These are phyloP conservation scores for Penicillium polonicum DNA, from an alignment of 2,329 filamentous ascomycete species.

Conservation along the genomic window DNA sequence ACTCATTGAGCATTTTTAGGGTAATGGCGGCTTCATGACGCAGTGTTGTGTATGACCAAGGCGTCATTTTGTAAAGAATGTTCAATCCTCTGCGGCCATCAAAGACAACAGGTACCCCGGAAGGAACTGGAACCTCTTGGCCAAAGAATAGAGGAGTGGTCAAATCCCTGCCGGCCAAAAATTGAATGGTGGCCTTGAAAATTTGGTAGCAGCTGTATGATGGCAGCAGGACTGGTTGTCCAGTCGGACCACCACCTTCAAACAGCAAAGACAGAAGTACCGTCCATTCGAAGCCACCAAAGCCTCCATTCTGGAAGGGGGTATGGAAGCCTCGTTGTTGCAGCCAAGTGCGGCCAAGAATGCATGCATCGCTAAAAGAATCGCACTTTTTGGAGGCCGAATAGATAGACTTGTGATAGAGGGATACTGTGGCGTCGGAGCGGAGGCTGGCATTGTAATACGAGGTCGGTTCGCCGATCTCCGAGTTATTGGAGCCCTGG, in stretches of 20 bases:
- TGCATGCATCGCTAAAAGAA: conserved; percentile 77
- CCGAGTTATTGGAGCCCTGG: conserved; percentile 42
- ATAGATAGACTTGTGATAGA: conserved; percentile 74
- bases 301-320: conserved; percentile 71
- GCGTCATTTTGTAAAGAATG: conserved; percentile 83
- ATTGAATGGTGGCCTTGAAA: conserved; percentile 92
- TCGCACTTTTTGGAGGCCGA: conserved; percentile 66
- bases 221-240: conserved; percentile 68
- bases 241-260: conserved; percentile 71
- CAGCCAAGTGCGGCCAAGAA: conserved; percentile 85
- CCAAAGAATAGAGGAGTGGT: conserved; percentile 60
- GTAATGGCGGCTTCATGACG: conserved; percentile 73
- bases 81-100: conserved; percentile 75
- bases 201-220: conserved; percentile 89
- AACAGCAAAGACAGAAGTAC: conserved; percentile 76
- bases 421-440: conserved; percentile 69
- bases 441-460: conserved; percentile 88
- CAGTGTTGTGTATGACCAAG: conserved; percentile 75
- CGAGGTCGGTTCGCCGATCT: conserved; percentile 60
- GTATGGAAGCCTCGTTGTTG: conserved; percentile 79
- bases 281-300: conserved; percentile 91
- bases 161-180: conserved; percentile 72
- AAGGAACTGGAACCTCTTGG: conserved; percentile 34
- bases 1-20: conserved; percentile 71
- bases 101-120: conserved; percentile 68